Base-by-base conservation (phyloP, 2,329 filamentous ascomycete species). In the Trichoderma koningiopsis region DNA sequence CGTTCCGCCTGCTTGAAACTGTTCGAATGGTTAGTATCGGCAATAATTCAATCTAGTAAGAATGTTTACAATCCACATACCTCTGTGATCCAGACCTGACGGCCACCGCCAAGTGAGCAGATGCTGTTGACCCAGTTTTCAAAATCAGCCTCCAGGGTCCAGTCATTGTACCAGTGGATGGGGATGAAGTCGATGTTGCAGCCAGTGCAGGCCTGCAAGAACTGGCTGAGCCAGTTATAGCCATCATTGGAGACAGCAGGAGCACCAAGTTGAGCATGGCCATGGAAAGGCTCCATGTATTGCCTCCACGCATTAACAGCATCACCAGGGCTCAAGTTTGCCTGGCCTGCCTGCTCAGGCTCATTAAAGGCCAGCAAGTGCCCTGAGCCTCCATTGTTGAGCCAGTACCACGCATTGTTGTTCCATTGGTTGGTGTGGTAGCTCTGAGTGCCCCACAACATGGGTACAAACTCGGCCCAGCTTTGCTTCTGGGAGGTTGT, bases 191-290 rank as follows among this genome's bases (percentile, higher is more conserved):
- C 82, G 60, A 85, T 80, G 13, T 76, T 77, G 78, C 82, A 84
- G 55, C 72, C 76, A 16, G 72, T 73, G 76, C 83, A 85, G 7
- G 75, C 72, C n/a, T 70, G 67, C 40, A 85, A 56, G 77, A 85
- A 86, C 35, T 76, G 73, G 24, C 73, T 71, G n/a, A 86, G 76
- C 78, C 81, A 86, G 59, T 76, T 73, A 33, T 84, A 78, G 13
- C 74, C 77, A 57, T 80, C 82, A 73, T 84, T 85, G 72, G 83
- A 84, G 52, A 86, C 83, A 58, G 82, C 78, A 4, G 84, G 84
- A 7, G 82, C 79, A 68, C 82, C 82, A 56, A 85, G 78, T 71
- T 80, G 78, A 57, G 80, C 83, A 68, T 81, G 77, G 62, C 79
- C 79, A 33, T 78, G 77, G 72, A 81, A 83, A 1, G 81, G 83